A percentile compares a stretch with the other conserved stretches of the same genome.
Conservation (phyloP, 2,329 filamentous ascomycete genomes). For the Fusarium neocosmosporiellum region DNA sequence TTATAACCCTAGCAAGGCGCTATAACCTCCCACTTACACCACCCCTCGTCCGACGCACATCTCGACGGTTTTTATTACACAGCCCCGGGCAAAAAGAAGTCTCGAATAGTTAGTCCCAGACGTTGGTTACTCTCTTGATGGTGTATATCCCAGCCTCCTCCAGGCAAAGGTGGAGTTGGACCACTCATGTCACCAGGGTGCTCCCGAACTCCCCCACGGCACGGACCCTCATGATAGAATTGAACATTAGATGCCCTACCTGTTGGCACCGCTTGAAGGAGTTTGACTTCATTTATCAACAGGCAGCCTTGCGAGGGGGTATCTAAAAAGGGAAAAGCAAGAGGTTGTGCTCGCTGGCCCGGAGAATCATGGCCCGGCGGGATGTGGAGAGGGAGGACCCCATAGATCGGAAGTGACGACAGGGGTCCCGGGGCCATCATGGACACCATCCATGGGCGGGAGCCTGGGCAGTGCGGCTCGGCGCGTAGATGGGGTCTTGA, state of each 20-base stretch:
- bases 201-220: neutral
- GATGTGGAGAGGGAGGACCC: constrained; percentile 1
- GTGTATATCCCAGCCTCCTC: constrained; percentile 18
- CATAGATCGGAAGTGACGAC: constrained; percentile 17
- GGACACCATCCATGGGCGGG: constrained; percentile 35
- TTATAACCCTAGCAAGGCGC: neutral
- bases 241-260: neutral
- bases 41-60: constrained; percentile 11
- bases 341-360: neutral
- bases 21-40: constrained; percentile 10
- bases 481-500: constrained; percentile 30
- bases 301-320: neutral
- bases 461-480: constrained; percentile 45
- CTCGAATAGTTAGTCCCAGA: constrained; percentile 1
- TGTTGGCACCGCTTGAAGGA: neutral
- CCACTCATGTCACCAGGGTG: constrained; percentile 20
- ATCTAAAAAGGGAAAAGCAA: neutral
- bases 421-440: neutral
- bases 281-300: neutral
- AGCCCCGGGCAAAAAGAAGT: constrained; percentile 17
- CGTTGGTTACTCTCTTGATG: constrained; percentile 1
- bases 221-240: neutral
- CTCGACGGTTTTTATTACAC: constrained; percentile 17
- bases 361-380: neutral
- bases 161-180: constrained; percentile 30